A percentile compares a stretch with the other conserved stretches of the same genome.
Evolutionary conservation across 2,329 filamentous ascomycete genomes (phyloP).

Genomic region (Cryphonectria naterciae): DNA sequence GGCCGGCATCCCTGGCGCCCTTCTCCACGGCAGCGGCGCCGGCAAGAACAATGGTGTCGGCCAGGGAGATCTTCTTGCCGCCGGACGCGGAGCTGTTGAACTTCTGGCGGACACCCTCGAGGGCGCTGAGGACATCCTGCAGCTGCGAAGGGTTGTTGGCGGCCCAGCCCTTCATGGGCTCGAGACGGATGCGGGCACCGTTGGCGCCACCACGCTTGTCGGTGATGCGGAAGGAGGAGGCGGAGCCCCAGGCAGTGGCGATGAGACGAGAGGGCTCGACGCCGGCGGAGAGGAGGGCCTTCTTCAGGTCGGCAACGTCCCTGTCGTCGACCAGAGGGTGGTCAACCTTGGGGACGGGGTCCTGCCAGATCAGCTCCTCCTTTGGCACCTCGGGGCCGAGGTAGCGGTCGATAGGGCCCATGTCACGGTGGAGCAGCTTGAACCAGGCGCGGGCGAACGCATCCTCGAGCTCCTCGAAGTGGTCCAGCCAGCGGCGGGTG

Average conservation of each 20-base stretch:
- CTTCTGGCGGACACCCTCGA: slow-evolving; percentile 63
- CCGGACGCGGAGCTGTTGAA: slow-evolving; percentile 40
- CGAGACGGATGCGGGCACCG: slow-evolving; percentile 75
- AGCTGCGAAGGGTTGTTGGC: slow-evolving; percentile 73
- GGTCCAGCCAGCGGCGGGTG: slow-evolving; percentile 40
- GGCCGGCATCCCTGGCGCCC: slow-evolving; percentile 56
- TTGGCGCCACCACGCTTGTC: slow-evolving; percentile 87
- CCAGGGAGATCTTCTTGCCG: slow-evolving; percentile 74
- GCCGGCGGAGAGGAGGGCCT: slow-evolving; percentile 65
- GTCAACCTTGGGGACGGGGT: slow-evolving; percentile 66
- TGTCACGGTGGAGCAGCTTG: slow-evolving; percentile 79
- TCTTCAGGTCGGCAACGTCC: slow-evolving; percentile 70
- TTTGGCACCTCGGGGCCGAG: slow-evolving; percentile 74
- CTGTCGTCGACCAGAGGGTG: slow-evolving; percentile 62
- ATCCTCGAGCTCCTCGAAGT: slow-evolving; percentile 70
- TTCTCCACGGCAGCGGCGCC: slow-evolving; percentile 74
- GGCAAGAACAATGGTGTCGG: slow-evolving; percentile 78
- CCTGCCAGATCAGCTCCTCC: slow-evolving; percentile 75
- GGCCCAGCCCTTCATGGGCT: slow-evolving; percentile 71
- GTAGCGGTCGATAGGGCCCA: slow-evolving; percentile 73
- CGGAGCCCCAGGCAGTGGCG: slow-evolving; percentile 69
- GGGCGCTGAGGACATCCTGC: slow-evolving; percentile 57
- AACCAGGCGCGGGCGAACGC: slow-evolving; percentile 76
- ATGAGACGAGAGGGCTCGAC: slow-evolving; percentile 64
- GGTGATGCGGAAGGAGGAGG: slow-evolving; percentile 72